phyloP scores from a whole-genome alignment of 2,329 filamentous ascomycete species.

The Colletotrichum abscissum region DNA sequence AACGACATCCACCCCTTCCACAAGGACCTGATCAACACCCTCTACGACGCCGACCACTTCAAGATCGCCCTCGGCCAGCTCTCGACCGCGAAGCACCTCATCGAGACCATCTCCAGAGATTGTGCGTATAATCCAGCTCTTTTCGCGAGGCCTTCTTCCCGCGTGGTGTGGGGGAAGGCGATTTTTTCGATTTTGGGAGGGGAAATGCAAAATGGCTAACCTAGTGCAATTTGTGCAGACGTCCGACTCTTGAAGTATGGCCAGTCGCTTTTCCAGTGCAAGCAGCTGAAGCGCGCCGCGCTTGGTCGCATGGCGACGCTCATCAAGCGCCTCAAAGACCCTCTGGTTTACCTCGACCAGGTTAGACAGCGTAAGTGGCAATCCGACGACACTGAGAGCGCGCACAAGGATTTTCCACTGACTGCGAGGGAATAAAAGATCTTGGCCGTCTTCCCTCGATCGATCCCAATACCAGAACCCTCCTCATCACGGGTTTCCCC shows the following conservation, averaged over 20 bases:
- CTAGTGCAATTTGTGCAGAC: constrained; percentile 49
- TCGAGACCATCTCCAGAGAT: constrained; percentile 95
- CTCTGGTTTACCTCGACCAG: constrained; percentile 58
- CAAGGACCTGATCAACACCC: constrained; percentile 89
- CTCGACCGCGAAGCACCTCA: constrained; percentile 94
- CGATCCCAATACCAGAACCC: constrained; percentile 95
- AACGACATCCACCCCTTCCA: constrained; percentile 95
- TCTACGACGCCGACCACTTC: constrained; percentile 99
- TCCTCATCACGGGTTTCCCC: constrained; percentile 96
- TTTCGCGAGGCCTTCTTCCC: not conserved
- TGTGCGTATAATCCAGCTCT: constrained; percentile 49
- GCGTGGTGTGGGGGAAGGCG: not conserved
- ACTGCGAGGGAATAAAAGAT: constrained; percentile 60
- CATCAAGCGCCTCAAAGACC: constrained; percentile 93
- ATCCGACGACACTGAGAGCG: not conserved
- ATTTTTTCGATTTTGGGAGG: not conserved
- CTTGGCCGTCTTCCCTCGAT: constrained; percentile 97
- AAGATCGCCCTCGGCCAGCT: constrained; percentile 95
- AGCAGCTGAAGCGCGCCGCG: constrained; percentile 96
- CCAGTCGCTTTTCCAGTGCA: constrained; percentile 97
- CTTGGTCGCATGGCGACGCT: constrained; percentile 99
- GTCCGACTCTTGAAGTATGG: constrained; percentile 88
- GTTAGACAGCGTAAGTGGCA: constrained; percentile 59
- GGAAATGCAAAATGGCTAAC: constrained; percentile 9
- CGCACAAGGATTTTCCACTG: not conserved